These are phyloP conservation scores for Globisporangium uncinulatum DNA, from an alignment of 352 stramenopile species.

Conservation along the genomic window DNA sequence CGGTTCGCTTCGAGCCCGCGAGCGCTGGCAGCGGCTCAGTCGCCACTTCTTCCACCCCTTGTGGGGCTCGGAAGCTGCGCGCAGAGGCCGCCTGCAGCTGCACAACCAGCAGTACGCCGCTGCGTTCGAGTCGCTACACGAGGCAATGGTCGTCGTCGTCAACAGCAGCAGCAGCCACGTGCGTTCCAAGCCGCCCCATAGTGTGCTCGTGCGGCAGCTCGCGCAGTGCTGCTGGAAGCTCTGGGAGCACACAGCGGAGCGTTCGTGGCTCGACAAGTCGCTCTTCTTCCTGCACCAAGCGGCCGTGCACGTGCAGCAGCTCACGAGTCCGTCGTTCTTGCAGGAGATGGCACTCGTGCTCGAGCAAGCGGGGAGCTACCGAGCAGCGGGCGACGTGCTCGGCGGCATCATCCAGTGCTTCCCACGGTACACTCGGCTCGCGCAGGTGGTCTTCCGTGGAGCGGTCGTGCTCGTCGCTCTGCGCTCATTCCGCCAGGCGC, in stretches of 20 bases:
- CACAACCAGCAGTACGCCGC: constrained; percentile 28
- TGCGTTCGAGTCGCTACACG: constrained; percentile 22
- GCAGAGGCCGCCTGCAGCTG: constrained; percentile 41
- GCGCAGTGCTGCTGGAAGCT: constrained; percentile 33
- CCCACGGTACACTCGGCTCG: constrained; percentile 39
- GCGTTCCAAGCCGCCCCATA: constrained; percentile 7
- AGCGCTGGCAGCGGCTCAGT: constrained; percentile 40
- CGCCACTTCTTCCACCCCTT: constrained; percentile 31
- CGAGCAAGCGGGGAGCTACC: constrained; percentile 32
- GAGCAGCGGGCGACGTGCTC: constrained; percentile 46
- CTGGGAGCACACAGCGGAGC: constrained; percentile 25
- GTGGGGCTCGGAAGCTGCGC: constrained; percentile 31
- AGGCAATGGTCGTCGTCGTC: constrained; percentile 18
- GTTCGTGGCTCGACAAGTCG: constrained; percentile 30
- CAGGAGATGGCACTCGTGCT: constrained; percentile 51
- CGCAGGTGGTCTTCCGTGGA: constrained; percentile 62
- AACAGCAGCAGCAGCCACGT: constrained; percentile 10
- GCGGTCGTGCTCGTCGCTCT: constrained; percentile 53
- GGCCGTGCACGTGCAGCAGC: constrained; percentile 33
- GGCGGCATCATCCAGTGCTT: constrained; percentile 54
- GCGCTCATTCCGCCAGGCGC: constrained; percentile 53
- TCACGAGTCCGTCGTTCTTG: constrained; percentile 47
- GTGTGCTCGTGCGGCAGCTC: constrained; percentile 35
- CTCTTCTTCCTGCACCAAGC: constrained; percentile 46
- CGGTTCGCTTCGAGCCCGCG: constrained; percentile 17